Conservation (phyloP, 805 yeast genomes). For the Myxozyma geophila region DNA sequence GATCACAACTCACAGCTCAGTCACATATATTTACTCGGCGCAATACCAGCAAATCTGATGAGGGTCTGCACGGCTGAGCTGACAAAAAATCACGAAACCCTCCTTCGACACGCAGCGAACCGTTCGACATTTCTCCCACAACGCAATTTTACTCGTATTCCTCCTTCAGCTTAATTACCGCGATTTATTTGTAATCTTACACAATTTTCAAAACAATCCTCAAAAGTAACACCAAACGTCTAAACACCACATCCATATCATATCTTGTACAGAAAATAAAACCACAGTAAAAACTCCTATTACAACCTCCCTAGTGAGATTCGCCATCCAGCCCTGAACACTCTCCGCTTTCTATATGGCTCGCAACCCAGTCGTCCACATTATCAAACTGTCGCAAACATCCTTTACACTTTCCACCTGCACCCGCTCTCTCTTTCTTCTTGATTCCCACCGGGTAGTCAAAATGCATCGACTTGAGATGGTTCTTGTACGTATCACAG, state of each 20-base stretch:
- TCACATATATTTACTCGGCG: background rate
- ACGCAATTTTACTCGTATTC: no score
- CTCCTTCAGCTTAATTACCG: no score
- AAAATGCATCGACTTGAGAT: conserved; percentile 85
- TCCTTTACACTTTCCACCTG: conserved; percentile 74
- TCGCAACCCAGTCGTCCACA: conserved; percentile 78
- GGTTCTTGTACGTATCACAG: conserved; percentile 91
- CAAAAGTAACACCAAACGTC: no score
- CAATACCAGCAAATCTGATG: background rate
- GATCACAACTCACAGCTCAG: background rate
- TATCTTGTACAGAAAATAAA: background rate
- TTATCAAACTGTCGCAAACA: conserved; percentile 68
- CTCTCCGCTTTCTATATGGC: conserved; percentile 62
- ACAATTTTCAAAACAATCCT: background rate
- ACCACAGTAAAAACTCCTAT: background rate
- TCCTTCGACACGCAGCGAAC: background rate
- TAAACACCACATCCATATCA: background rate
- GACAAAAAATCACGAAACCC: no score
- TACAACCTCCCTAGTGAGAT: background rate
- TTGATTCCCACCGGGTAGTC: conserved; percentile 86
- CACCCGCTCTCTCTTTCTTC: conserved; percentile 71
- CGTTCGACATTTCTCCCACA: background rate
- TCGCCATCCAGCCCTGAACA: conserved; percentile 1
- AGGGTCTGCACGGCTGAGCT: conserved; percentile 2
- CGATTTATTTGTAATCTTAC: background rate